These are phyloP conservation scores for Stramenopiles sp. DNA, from an alignment of 352 stramenopile species.

Conservation along the genomic window DNA sequence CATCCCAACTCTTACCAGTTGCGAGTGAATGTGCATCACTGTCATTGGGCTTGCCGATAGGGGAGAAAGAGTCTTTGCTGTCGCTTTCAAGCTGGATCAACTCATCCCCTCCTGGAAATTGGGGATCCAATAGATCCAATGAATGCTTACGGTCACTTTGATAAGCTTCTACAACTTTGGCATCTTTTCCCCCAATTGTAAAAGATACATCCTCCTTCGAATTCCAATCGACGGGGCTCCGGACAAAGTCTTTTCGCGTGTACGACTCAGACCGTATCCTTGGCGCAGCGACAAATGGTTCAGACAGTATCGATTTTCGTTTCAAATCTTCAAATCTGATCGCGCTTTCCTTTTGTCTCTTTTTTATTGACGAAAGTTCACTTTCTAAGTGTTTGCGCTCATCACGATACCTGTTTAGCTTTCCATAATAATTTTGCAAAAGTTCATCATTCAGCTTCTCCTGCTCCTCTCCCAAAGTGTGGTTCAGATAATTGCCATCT, in stretches of 20 bases:
- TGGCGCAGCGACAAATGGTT: not conserved
- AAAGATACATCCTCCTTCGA: not conserved
- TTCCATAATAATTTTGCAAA: not conserved
- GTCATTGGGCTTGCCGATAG: no score
- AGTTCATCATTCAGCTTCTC: not conserved
- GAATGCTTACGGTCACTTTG: not conserved
- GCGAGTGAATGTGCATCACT: no score
- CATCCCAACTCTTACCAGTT: no score
- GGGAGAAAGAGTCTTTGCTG: no score
- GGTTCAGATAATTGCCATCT: not conserved
- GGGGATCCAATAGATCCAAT: not conserved
- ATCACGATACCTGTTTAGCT: not conserved
- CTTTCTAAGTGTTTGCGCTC: not conserved
- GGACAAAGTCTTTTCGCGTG: not conserved
- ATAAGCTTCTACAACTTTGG: not conserved
- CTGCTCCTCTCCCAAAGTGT: not conserved
- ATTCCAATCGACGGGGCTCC: not conserved
- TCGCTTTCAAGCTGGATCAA: not conserved
- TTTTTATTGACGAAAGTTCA: not conserved
- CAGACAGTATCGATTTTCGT: not conserved
- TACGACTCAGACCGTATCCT: conserved; percentile 1
- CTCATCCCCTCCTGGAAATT: conserved; percentile 9
- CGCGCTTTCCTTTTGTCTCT: not conserved
- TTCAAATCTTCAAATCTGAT: not conserved
- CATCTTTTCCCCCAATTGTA: not conserved